phyloP scores from a whole-genome alignment of 1,139 yeast species.

The Debaryomyces psychrophilus region DNA sequence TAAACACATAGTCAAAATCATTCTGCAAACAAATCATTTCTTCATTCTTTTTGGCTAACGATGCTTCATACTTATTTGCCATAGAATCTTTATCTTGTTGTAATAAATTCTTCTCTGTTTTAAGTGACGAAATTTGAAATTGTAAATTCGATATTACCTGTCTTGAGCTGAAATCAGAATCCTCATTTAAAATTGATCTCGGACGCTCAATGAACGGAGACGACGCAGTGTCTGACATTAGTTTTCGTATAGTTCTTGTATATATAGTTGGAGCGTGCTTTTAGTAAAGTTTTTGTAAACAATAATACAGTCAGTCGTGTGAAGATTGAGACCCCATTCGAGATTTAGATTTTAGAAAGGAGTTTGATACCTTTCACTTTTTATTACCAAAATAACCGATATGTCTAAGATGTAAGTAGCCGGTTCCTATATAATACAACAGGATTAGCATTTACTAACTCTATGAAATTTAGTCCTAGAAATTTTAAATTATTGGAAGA shows the following conservation, averaged over 20 bases:
- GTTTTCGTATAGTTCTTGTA: conserved; percentile 11
- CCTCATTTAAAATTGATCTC: conserved; percentile 18
- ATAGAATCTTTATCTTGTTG: conserved; percentile 37
- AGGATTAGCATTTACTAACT: not conserved
- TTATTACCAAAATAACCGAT: not conserved
- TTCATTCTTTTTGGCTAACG: conserved; percentile 35
- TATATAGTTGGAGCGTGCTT: not conserved
- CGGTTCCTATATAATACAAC: not conserved
- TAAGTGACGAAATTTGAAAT: conserved; percentile 33
- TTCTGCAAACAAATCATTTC: conserved; percentile 44
- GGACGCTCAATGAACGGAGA: conserved; percentile 53
- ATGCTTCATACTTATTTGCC: conserved; percentile 31
- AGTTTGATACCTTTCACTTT: not conserved
- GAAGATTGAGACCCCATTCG: conserved; percentile 7
- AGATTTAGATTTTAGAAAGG: conserved; percentile 3
- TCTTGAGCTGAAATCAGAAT: conserved; percentile 19
- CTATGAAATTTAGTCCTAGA: conserved; percentile 62
- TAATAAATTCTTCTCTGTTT: conserved; percentile 37
- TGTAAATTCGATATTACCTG: conserved; percentile 27
- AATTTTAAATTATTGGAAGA: conserved; percentile 93
- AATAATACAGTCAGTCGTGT: conserved; percentile 7
- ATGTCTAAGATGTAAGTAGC: conserved; percentile 45
- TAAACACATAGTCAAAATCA: conserved; percentile 59
- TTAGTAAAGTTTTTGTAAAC: conserved; percentile 1
- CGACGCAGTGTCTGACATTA: conserved; percentile 26